These are phyloP conservation scores for Penicillium sp. DNA, from an alignment of 2,329 filamentous ascomycete genomes.

Conservation along the genomic window DNA sequence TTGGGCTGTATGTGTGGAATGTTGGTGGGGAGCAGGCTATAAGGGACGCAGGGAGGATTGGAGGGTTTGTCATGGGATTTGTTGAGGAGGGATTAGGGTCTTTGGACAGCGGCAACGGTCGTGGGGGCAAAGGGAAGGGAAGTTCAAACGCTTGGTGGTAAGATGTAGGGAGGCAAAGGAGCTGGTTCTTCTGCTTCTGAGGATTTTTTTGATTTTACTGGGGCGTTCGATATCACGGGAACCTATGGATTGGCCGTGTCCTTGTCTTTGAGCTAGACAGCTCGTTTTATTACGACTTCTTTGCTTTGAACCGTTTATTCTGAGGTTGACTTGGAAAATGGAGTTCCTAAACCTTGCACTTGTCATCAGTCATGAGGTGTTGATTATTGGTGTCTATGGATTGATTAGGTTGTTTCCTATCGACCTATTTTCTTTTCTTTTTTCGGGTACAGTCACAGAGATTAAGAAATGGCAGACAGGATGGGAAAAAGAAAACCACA, in stretches of 20 bases:
- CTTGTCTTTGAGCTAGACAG: not conserved
- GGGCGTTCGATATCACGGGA: not conserved
- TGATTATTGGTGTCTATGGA: constrained; percentile 7
- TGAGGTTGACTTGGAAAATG: not conserved
- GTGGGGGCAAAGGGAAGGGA: not conserved
- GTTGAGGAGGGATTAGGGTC: constrained; percentile 57
- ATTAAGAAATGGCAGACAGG: not conserved
- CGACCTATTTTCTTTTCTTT: constrained; percentile 22
- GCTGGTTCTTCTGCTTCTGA: not conserved
- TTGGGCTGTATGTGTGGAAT: constrained; percentile 60
- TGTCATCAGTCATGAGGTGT: constrained; percentile 15
- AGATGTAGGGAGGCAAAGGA: not conserved
- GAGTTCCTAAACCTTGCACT: not conserved
- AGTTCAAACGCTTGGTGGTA: not conserved
- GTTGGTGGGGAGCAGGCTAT: constrained; percentile 40
- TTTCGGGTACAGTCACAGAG: not conserved
- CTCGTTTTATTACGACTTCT: not conserved
- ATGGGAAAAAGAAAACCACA: not conserved
- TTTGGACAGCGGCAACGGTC: not conserved
- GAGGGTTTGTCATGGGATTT: constrained; percentile 68
- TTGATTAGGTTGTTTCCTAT: not conserved
- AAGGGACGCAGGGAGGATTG: constrained; percentile 53
- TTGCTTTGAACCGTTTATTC: not conserved
- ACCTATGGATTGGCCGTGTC: not conserved
- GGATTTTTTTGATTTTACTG: constrained; percentile 32